A percentile compares a stretch with the other conserved stretches of the same genome.
Conservation (phyloP, 345 rosid species). For the Euclidium syriacum region DNA sequence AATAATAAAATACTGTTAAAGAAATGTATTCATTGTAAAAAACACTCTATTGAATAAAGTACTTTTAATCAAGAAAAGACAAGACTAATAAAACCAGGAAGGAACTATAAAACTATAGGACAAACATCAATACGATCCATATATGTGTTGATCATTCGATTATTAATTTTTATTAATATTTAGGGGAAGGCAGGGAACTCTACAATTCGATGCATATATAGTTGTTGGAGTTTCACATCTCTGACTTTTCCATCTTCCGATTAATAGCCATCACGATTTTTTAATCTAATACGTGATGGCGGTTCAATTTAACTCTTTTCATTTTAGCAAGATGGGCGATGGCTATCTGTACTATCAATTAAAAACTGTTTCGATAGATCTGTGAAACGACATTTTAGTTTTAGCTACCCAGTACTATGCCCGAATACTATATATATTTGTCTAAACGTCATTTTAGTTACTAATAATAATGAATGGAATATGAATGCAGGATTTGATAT, state of each 20-base stretch:
- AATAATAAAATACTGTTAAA: too few species aligned
- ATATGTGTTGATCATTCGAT: neutral
- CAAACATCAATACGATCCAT: neutral
- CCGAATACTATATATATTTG: too few species aligned
- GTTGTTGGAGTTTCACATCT: conserved; percentile 25
- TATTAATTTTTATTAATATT: neutral
- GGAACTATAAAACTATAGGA: neutral
- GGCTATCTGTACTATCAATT: too few species aligned
- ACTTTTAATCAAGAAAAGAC: too few species aligned
- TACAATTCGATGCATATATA: neutral
- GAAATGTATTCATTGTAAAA: too few species aligned
- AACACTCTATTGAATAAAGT: too few species aligned
- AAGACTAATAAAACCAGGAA: neutral
- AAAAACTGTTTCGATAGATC: neutral
- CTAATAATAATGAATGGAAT: too few species aligned
- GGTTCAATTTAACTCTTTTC: neutral
- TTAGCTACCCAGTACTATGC: too few species aligned
- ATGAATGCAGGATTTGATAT: too few species aligned
- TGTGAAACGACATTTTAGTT: neutral
- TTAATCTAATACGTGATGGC: neutral
- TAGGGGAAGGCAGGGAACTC: neutral
- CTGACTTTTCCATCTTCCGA: neutral
- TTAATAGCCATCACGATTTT: conserved; percentile 8
- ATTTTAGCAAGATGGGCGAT: neutral
- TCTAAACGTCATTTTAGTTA: too few species aligned